Base-by-base conservation (phyloP, 2,329 filamentous ascomycete genomes). In the Clonostachys solani region DNA sequence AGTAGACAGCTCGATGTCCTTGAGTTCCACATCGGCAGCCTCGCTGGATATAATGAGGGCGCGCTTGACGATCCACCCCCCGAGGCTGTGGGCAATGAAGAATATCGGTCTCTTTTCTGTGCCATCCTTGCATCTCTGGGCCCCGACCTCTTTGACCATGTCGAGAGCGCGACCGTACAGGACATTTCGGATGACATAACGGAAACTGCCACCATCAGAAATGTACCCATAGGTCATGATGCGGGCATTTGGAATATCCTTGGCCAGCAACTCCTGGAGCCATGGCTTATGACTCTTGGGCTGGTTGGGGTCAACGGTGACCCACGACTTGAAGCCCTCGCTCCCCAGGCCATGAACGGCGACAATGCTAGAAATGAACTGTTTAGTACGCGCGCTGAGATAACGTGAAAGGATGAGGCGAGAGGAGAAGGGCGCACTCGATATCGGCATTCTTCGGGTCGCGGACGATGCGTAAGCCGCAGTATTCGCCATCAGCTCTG, bases 31-130 rank as follows among this genome's bases (percentile, higher is more conserved):
- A 40, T 52, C 51, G 17, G 50, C 48, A n/a, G 57, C 54, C 49
- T 60, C 57, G 43, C 52, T 56, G n/a, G 57, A 57, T 33, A 57
- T 56, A 46, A 60, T 55, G 19, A 60, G 53, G 8, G 52, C 53
- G n/a, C 55, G 54, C 51, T 60, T 59, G 49, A 61, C 58, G 35
- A 61, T 56, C 56, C 58, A 58, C 5, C 57, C 56, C 15, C 58
- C 58, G 16, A 60, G 49, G 38, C 56, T 56, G 36, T 60, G 59
- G 12, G 57, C 56, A 15, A 60, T 54, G 49, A 61, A 59, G 49
- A 58, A 58, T 10, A 60, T 51, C 1, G 57, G 57, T n/a, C 57
- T 53, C 5, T 45, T 44, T 33, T 33, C 46, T 12, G 55, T 52
- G 37, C 47, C 52, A 34, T 57, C 55, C 12, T 44, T 47, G 13